Percentiles rank a stretch among this genome's conserved stretches.
These are phyloP conservation scores for Leccinellum rugosiceps DNA, from an alignment of 768 basidiomycete genomes.

Conservation along the genomic window DNA sequence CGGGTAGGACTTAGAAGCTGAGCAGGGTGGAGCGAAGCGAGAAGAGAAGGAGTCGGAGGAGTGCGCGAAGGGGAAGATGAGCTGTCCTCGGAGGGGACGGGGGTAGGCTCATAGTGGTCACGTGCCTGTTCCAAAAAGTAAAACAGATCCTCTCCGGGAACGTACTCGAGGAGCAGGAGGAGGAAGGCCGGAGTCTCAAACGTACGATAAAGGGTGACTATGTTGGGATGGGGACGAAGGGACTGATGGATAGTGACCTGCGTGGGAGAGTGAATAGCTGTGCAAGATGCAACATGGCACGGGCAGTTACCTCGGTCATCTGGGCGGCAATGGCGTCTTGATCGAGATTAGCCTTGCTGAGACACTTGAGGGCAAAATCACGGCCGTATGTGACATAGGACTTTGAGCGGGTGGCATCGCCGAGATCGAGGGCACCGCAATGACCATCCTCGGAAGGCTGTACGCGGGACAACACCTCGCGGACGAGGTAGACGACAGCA, in stretches of 20 bases:
- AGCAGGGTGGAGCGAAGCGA: conserved; percentile 75
- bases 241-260: conserved; percentile 95
- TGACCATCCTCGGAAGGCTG: conserved; percentile 50
- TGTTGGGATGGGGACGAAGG: conserved; percentile 84
- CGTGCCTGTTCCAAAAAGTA: conserved; percentile 97
- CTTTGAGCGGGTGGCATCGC: conserved; percentile 36
- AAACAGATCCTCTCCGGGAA: conserved; percentile 95
- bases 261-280: conserved; percentile 7
- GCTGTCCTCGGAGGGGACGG: conserved; percentile 15
- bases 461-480: conserved; percentile 52
- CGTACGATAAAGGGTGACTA: conserved; percentile 92
- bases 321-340: conserved; percentile 85
- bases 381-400: conserved; percentile 57
- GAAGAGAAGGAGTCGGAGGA: conserved; percentile 90
- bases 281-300: conserved; percentile 4
- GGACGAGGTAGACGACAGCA: conserved; percentile 91
- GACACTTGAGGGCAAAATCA: conserved; percentile 93
- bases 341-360: conserved; percentile 92
- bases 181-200: conserved; percentile 90
- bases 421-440: conserved; percentile 54
- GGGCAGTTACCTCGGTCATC: conserved; percentile 72
- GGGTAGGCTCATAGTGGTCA: conserved; percentile 70
- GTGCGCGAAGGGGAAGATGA: conserved; percentile 50
- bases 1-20: conserved; percentile 85
- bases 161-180: conserved; percentile 90